phyloP scores from a whole-genome alignment of 2,329 filamentous ascomycete species.

The Cryphonectria carpinicola region DNA sequence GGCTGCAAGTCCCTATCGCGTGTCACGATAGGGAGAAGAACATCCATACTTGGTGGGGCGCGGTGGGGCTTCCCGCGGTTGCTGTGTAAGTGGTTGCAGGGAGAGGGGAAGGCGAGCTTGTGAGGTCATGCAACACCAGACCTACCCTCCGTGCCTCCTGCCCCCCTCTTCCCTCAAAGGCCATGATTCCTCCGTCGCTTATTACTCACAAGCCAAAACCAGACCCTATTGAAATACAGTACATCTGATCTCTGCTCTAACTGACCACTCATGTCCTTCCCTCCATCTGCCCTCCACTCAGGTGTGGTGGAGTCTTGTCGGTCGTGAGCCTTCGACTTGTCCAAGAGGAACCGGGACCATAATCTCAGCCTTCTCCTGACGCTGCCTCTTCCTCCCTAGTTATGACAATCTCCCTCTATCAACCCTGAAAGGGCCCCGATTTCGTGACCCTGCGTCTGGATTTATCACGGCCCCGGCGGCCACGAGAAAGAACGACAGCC shows the following conservation, averaged over 20 bases:
- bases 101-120: conserved; percentile 4
- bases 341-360: background rate
- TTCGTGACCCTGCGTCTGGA: conserved; percentile 7
- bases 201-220: background rate
- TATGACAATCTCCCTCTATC: background rate
- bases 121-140: conserved; percentile 14
- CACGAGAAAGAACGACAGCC: background rate
- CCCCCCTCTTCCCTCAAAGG: background rate
- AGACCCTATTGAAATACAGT: too few species aligned
- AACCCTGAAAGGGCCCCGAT: background rate
- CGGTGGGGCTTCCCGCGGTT: conserved; percentile 9
- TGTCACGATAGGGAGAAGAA: background rate
- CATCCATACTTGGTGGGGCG: background rate
- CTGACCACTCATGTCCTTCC: background rate
- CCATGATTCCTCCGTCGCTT: background rate
- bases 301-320: background rate
- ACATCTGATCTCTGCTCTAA: background rate
- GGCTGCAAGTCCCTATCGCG: background rate
- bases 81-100: conserved; percentile 17
- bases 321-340: background rate
- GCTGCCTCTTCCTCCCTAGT: background rate
- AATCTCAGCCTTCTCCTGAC: background rate
- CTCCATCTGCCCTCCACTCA: background rate
- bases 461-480: background rate
- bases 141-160: background rate